Evolutionary conservation across 345 rosid species (phyloP).

Genomic region (Populus ilicifolia): DNA sequence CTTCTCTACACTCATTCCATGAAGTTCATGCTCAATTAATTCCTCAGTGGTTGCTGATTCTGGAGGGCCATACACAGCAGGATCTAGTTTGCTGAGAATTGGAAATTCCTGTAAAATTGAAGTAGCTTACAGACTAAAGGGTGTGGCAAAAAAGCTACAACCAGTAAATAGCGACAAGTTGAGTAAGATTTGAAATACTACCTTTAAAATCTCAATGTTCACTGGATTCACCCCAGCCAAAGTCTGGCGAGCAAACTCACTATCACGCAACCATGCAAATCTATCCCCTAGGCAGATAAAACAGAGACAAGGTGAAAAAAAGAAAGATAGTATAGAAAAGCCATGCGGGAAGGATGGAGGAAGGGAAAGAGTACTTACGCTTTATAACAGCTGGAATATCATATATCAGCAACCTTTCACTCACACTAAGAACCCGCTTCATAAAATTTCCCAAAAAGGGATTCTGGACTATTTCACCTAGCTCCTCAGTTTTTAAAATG

Average conservation of each 20-base stretch:
- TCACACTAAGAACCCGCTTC: conserved; percentile 47
- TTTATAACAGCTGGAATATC: conserved; percentile 76
- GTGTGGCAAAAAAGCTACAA: background rate
- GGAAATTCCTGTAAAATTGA: conserved; percentile 65
- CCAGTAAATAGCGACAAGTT: background rate
- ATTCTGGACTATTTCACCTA: conserved; percentile 19
- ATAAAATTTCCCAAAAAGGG: conserved; percentile 30
- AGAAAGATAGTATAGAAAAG: background rate
- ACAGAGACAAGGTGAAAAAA: background rate
- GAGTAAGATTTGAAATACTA: background rate
- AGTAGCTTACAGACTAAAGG: conserved; percentile 2
- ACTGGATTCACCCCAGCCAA: conserved; percentile 94
- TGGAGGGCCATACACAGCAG: conserved; percentile 68
- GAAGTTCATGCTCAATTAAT: conserved; percentile 63
- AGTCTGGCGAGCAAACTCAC: conserved; percentile 88
- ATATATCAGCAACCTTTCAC: conserved; percentile 60
- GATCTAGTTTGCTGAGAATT: conserved; percentile 77
- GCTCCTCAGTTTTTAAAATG: conserved; percentile 48
- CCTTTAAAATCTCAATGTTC: conserved; percentile 72
- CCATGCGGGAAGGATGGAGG: background rate
- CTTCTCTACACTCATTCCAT: conserved; percentile 66
- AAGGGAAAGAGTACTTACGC: conserved; percentile 34
- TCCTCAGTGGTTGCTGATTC: conserved; percentile 79
- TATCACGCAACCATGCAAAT: conserved; percentile 90
- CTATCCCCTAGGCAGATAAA: conserved; percentile 58